Evolutionary conservation across 306 rosid species (phyloP), one percentile per base, ranked within the genome.

Genomic region (Cucurbita argyrosperma): DNA sequence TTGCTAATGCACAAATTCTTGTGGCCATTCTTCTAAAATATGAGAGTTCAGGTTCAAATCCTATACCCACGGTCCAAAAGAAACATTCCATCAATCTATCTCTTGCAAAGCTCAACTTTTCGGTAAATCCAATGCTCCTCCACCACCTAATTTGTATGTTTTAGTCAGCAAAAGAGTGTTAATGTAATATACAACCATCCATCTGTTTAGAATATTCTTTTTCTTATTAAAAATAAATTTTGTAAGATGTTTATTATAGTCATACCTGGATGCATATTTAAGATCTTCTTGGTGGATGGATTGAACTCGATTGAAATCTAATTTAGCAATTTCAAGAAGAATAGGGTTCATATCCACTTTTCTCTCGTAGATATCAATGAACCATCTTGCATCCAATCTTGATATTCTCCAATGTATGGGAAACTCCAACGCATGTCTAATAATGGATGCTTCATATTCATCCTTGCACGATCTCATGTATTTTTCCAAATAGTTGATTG

Each of bases 341-440:
- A 26, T 35, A 39, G 43, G 45, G 42, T 53, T 64, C 42, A 37
- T 51, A 14, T 65, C 74, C 4, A 9, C 8, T 38, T 9, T 43
- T 13, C 60, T 76, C 12, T 59, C 74, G 8, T 76, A 80, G 1
- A 64, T 45, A 18, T 77, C 74, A 67, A 81, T 66, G 68, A 65
- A 81, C 81, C 84, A 74, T 8, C 52, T 60, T 10, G 76, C 2
- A 43, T 80, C 78, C 43, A 55, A 47, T 51, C 75, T 65, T 0
- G 53, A 53, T 23, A 74, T 35, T 54, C 43, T 2, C 65, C 65
- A 6, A 35, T 59, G 65, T 3, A 59, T 13, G n/a, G 65, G 65
- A 59, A 59, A 45, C 67, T 77, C 81, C 67, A 81, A 51, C 2
- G 76, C 76, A 66, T 65, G 84, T 10, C 4, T 65, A 19, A 81